Percentiles rank a stretch among this genome's conserved stretches.
These are phyloP conservation scores for Cephaloascus fragrans DNA, from an alignment of 805 yeast species.

Conservation along the genomic window DNA sequence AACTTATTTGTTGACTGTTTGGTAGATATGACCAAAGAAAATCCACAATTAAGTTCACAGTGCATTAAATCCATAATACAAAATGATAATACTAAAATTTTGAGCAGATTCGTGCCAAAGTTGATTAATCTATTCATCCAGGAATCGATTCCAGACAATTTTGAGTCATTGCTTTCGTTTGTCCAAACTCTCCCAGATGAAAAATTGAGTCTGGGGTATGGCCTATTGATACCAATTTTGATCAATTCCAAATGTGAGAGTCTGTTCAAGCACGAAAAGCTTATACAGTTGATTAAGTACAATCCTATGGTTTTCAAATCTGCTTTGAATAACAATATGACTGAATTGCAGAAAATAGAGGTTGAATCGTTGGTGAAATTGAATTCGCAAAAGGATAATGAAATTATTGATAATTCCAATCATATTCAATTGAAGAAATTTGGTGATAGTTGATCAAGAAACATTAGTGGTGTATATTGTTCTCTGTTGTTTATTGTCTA, in stretches of 20 bases:
- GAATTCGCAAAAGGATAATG: constrained; percentile 9
- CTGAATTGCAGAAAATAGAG: constrained; percentile 25
- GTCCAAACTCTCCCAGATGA: constrained; percentile 22
- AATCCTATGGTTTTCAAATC: constrained; percentile 38
- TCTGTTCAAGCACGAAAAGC: constrained; percentile 33
- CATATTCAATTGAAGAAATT: constrained; percentile 47
- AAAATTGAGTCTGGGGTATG: constrained; percentile 17
- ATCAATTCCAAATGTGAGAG: constrained; percentile 17
- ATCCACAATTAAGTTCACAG: constrained; percentile 27
- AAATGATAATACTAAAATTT: constrained; percentile 12
- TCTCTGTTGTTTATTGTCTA: no score
- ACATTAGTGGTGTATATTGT: no score
- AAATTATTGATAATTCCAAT: constrained; percentile 6
- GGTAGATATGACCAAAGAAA: constrained; percentile 11
- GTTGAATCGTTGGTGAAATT: constrained; percentile 35
- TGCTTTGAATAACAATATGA: constrained; percentile 28
- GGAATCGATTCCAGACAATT: constrained; percentile 15
- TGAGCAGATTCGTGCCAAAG: constrained; percentile 33
- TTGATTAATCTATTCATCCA: constrained; percentile 22
- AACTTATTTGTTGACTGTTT: constrained; percentile 13
- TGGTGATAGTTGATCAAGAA: constrained; percentile 9
- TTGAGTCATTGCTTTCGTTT: constrained; percentile 42
- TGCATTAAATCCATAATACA: constrained; percentile 52
- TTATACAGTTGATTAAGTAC: constrained; percentile 35
- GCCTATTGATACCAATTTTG: constrained; percentile 26